These are phyloP conservation scores for Chlamydomonas reinhardtii DNA, from an alignment of 163 green algal genomes.

Conservation along the genomic window DNA sequence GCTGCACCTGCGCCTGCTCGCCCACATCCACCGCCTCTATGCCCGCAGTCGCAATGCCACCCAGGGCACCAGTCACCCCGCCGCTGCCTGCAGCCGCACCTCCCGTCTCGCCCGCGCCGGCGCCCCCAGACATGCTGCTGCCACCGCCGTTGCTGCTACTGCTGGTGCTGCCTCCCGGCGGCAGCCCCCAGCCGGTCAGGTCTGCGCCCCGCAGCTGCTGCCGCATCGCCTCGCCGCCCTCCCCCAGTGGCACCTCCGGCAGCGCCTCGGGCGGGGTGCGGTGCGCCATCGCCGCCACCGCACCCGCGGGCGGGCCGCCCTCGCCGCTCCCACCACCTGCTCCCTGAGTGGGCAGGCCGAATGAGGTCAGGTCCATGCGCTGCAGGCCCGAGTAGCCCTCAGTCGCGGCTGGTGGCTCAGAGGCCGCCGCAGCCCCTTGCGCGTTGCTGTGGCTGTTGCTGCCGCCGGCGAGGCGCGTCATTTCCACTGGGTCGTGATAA, in stretches of 20 bases:
- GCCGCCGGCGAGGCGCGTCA: neutral
- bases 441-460: neutral
- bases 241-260: neutral
- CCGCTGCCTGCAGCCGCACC: neutral
- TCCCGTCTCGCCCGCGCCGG: too few relatives aligned
- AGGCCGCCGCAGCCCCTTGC: too few relatives aligned
- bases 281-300: neutral
- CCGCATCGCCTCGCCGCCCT: neutral
- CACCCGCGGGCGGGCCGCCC: neutral
- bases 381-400: neutral
- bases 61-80: neutral
- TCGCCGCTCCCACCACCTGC: neutral
- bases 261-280: neutral
- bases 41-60: too few relatives aligned
- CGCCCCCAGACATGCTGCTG: too few relatives aligned
- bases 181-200: slow-evolving; percentile 1
- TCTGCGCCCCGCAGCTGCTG: neutral
- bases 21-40: too few relatives aligned
- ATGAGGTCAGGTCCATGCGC: slow-evolving; percentile 19
- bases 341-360: neutral
- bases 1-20: too few relatives aligned
- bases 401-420: neutral
- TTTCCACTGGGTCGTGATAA: too few relatives aligned
- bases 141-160: too few relatives aligned
- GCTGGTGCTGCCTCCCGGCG: neutral